These are phyloP conservation scores for Miscanthus sacchariflorus DNA, from an alignment of 202 grass and related monocot species.

Conservation along the genomic window DNA sequence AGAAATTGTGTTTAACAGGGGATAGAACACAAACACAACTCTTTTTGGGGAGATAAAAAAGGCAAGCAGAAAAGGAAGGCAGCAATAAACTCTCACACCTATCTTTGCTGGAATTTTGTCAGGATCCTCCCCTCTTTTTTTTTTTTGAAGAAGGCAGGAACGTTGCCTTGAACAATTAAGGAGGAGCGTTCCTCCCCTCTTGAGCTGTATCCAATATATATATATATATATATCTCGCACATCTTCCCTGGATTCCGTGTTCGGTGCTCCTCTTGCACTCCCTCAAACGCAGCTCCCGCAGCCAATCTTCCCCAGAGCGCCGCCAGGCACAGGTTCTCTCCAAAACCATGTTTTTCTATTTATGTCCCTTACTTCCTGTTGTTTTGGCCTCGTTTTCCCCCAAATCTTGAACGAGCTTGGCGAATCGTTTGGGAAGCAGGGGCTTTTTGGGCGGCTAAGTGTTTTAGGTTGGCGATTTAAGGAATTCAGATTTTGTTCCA, in stretches of 20 bases:
- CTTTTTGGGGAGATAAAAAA: constrained; percentile 11
- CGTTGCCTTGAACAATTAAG: constrained; percentile 27
- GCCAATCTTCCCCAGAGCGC: background rate
- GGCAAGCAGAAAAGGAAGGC: constrained; percentile 26
- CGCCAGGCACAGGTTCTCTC: background rate
- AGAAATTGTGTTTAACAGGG: background rate
- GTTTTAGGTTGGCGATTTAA: background rate
- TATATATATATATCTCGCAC: background rate
- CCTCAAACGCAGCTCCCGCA: background rate
- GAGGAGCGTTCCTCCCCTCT: constrained; percentile 8
- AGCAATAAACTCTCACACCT: constrained; percentile 21
- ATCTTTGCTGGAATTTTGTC: constrained; percentile 25
- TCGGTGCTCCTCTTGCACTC: constrained; percentile 17
- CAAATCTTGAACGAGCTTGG: background rate
- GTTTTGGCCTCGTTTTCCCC: background rate
- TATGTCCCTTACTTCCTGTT: background rate
- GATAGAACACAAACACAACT: background rate
- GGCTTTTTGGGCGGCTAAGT: background rate
- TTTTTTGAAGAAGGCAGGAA: background rate
- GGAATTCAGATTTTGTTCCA: background rate
- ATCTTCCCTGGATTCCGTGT: constrained; percentile 3
- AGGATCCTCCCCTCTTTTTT: background rate
- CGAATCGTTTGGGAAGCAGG: background rate
- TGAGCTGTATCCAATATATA: constrained; percentile 11
- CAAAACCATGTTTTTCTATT: constrained; percentile 1